phyloP scores from a whole-genome alignment of 768 basidiomycete species.

The Lenzites betulinus region DNA sequence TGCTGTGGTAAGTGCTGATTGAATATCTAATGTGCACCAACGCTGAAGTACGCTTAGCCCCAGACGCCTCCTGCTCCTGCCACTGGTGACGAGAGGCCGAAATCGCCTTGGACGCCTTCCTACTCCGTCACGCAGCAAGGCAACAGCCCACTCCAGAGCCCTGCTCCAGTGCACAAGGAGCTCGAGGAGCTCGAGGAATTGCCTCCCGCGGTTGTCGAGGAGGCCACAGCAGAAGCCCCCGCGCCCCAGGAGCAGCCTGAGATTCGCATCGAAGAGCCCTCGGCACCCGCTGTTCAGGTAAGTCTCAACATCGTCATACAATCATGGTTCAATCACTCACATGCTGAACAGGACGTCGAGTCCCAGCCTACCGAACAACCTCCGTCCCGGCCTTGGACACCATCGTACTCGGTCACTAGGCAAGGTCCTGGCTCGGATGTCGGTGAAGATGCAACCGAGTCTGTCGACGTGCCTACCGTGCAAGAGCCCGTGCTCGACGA shows the following conservation, averaged over 20 bases:
- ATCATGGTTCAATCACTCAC: neutral
- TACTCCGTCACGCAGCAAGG: constrained; percentile 36
- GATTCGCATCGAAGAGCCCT: constrained; percentile 13
- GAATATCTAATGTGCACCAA: neutral
- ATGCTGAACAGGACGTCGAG: neutral
- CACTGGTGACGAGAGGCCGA: constrained; percentile 12
- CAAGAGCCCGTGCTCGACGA: constrained; percentile 1
- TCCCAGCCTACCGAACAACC: constrained; percentile 13
- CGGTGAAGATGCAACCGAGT: constrained; percentile 7
- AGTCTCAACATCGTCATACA: neutral
- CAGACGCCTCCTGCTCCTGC: constrained; percentile 5
- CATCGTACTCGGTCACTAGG: constrained; percentile 40
- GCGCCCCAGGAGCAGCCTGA: constrained; percentile 9
- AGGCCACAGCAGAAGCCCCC: neutral
- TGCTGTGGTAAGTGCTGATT: neutral
- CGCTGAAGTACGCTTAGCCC: neutral
- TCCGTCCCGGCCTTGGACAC: constrained; percentile 39
- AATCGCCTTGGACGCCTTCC: constrained; percentile 38
- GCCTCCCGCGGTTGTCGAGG: constrained; percentile 11
- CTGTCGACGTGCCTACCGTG: constrained; percentile 1
- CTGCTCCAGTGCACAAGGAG: constrained; percentile 19
- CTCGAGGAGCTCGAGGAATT: constrained; percentile 21
- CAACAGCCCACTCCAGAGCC: constrained; percentile 23
- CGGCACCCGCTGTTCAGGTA: constrained; percentile 15
- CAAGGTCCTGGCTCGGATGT: constrained; percentile 33